Evolutionary conservation across 306 rosid species (phyloP).

Genomic region (Alnus glutinosa): DNA sequence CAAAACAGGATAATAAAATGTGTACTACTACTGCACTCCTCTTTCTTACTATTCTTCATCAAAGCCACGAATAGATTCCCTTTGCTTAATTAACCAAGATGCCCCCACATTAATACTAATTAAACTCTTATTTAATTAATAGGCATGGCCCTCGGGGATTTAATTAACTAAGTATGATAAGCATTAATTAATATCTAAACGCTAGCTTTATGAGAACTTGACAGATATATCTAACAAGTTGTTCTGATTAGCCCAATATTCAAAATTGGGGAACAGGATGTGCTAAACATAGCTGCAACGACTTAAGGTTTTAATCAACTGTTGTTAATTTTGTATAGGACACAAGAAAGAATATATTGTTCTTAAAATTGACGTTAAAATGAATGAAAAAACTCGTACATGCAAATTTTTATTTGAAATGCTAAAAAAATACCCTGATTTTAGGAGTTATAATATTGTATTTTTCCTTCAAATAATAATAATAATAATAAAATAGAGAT

Average conservation of each 20-base stretch:
- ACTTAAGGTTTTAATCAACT: background rate
- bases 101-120: background rate
- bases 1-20: background rate
- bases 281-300: no score
- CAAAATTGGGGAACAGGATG: background rate
- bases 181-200: background rate
- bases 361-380: background rate
- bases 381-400: no score
- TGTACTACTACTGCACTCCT: background rate
- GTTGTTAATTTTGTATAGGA: background rate
- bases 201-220: background rate
- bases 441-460: no score
- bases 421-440: no score
- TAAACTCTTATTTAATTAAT: background rate
- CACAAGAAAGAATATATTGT: background rate
- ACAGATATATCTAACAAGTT: background rate
- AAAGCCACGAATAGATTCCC: background rate
- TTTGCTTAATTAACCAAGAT: background rate
- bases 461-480: no score
- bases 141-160: background rate
- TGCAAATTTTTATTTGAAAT: no score
- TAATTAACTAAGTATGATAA: background rate
- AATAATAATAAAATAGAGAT: no score
- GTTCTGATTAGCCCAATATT: background rate
- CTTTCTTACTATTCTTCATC: background rate